Conservation (phyloP, 495 filamentous ascomycete genomes). For the Haplographium delicatum region DNA sequence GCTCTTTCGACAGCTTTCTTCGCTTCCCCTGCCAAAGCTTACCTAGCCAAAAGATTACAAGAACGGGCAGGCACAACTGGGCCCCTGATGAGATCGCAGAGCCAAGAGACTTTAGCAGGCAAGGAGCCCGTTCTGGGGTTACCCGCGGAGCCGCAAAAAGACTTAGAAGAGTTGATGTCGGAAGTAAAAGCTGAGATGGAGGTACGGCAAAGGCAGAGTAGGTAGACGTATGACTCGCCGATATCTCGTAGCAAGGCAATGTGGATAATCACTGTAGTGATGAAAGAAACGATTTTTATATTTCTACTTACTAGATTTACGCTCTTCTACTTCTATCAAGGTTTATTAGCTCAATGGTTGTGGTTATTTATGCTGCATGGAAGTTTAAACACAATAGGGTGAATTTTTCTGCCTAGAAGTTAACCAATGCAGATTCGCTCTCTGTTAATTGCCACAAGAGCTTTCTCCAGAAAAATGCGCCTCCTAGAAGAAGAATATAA, state of each 20-base stretch:
- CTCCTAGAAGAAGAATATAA: constrained; percentile 66
- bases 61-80: constrained; percentile 39
- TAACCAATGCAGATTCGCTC: constrained; percentile 43
- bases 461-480: constrained; percentile 63
- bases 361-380: too few relatives aligned
- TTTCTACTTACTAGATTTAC: too few relatives aligned
- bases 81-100: constrained; percentile 12
- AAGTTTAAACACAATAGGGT: too few relatives aligned
- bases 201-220: constrained; percentile 14
- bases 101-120: constrained; percentile 21
- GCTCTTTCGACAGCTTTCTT: constrained; percentile 65
- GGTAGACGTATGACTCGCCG: background rate
- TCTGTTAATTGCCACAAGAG: constrained; percentile 71
- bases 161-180: constrained; percentile 71
- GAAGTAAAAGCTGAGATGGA: constrained; percentile 72
- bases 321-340: too few relatives aligned
- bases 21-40: constrained; percentile 64
- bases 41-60: constrained; percentile 55
- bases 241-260: background rate
- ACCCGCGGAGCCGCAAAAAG: constrained; percentile 66
- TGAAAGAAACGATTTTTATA: too few relatives aligned
- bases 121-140: constrained; percentile 61
- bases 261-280: background rate
- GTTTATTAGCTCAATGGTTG: too few relatives aligned
- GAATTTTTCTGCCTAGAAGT: constrained; percentile 30